Conservation (phyloP, 495 filamentous ascomycete species). For the Bombardia bombarda region DNA sequence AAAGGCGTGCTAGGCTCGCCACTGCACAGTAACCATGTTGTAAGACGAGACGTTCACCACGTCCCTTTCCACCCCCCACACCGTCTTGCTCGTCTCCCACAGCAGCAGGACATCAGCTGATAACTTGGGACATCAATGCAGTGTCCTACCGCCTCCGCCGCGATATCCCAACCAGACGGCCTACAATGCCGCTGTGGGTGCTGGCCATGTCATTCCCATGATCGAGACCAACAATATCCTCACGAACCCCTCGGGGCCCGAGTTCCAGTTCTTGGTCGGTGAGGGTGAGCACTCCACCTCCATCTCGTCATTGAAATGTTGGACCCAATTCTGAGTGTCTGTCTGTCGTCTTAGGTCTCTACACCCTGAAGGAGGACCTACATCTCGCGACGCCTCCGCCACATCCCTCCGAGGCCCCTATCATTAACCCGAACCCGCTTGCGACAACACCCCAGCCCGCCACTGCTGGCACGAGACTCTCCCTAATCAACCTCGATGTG, state of each 20-base stretch:
- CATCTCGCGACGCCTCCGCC: conserved; percentile 91
- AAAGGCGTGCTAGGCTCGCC: neutral
- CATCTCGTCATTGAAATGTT: neutral
- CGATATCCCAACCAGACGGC: conserved; percentile 63
- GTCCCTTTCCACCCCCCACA: too few relatives aligned
- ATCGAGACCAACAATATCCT: conserved; percentile 91
- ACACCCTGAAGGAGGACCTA: conserved; percentile 79
- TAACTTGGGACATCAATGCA: conserved; percentile 22
- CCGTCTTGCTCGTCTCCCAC: neutral
- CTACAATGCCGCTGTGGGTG: conserved; percentile 56
- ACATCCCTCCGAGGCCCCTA: conserved; percentile 84
- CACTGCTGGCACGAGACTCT: conserved; percentile 79
- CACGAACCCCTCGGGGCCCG: conserved; percentile 66
- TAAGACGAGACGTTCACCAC: too few relatives aligned
- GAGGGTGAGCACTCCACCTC: conserved; percentile 55
- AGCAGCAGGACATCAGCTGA: conserved; percentile 6
- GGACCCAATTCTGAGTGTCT: conserved; percentile 3
- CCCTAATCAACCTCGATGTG: conserved; percentile 59
- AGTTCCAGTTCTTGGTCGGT: conserved; percentile 79
- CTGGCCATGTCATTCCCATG: conserved; percentile 57
- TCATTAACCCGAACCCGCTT: conserved; percentile 80
- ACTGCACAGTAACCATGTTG: conserved; percentile 15
- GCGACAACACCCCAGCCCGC: conserved; percentile 74
- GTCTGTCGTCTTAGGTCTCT: conserved; percentile 55
- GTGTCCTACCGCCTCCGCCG: conserved; percentile 78